Evolutionary conservation across 192 early-diverging fungal genomes (phyloP).

Genomic region (Pilobolus umbonatus): DNA sequence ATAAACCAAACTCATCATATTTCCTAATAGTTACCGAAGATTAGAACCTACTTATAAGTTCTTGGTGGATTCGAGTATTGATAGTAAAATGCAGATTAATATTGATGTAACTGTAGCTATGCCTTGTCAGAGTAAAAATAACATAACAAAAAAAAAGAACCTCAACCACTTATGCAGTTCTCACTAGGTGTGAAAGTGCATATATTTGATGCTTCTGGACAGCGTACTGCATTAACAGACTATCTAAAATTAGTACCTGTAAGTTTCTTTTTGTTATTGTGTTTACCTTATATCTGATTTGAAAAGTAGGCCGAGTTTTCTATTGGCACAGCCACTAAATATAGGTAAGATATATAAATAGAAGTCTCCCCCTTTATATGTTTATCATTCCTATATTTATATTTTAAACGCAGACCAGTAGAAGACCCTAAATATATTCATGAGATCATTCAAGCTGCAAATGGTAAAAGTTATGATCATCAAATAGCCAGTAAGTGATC

Average conservation of each 20-base stretch:
- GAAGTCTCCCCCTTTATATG: background rate
- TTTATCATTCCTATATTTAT: background rate
- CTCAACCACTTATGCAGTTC: background rate
- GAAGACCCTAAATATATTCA: slow-evolving; percentile 32
- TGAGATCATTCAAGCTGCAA: slow-evolving; percentile 33
- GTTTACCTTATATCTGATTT: background rate
- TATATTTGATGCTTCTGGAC: slow-evolving; percentile 63
- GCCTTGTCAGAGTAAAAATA: slow-evolving; percentile 58
- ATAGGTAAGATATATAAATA: slow-evolving; percentile 4
- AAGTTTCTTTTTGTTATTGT: slow-evolving; percentile 3
- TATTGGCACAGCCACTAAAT: slow-evolving; percentile 19
- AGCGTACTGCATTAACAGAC: slow-evolving; percentile 49
- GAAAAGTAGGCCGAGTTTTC: slow-evolving; percentile 24
- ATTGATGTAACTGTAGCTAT: slow-evolving; percentile 85
- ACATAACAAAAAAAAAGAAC: background rate
- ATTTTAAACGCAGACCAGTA: background rate
- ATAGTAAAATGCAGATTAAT: slow-evolving; percentile 72
- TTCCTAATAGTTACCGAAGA: slow-evolving; percentile 26
- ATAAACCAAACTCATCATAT: background rate
- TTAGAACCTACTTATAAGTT: slow-evolving; percentile 74
- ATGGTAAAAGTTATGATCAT: slow-evolving; percentile 23
- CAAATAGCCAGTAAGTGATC: slow-evolving; percentile 12
- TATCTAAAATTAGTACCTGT: slow-evolving; percentile 51
- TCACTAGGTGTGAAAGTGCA: slow-evolving; percentile 39
- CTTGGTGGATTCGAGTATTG: slow-evolving; percentile 64